Conservation (phyloP, 371 early-diverging fungal species). For the Parasitella parasitica region DNA sequence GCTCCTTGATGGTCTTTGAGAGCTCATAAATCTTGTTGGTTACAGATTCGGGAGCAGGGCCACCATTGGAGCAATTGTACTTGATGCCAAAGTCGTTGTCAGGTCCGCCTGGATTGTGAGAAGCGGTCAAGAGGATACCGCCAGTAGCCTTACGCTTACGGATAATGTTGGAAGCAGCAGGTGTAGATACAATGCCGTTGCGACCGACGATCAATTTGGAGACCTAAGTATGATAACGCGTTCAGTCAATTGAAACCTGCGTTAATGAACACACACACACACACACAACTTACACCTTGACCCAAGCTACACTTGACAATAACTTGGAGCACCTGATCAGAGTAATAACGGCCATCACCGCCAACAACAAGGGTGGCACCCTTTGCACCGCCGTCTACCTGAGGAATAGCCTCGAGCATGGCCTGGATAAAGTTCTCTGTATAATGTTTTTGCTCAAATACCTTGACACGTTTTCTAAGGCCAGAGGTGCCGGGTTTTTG, state of each 20-base stretch:
- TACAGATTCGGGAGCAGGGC: conserved; percentile 92
- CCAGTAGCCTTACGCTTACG: conserved; percentile 85
- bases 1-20: conserved; percentile 69
- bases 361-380: conserved; percentile 91
- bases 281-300: conserved; percentile 66
- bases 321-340: conserved; percentile 83
- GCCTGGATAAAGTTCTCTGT: conserved; percentile 95
- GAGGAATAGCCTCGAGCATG: conserved; percentile 81
- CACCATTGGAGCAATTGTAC: conserved; percentile 95
- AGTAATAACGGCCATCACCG: conserved; percentile 95
- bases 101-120: conserved; percentile 98
- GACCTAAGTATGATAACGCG: conserved; percentile 51
- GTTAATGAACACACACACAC: not conserved
- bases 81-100: conserved; percentile 98
- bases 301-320: conserved; percentile 88
- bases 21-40: conserved; percentile 89
- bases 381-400: conserved; percentile 57
- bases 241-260: not conserved
- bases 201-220: conserved; percentile 88
- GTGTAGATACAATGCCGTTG: conserved; percentile 92
- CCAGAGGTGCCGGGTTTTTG: conserved; percentile 98
- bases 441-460: conserved; percentile 93
- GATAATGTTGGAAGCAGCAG: conserved; percentile 95
- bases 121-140: conserved; percentile 95
- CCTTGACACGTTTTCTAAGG: conserved; percentile 92